A percentile compares a stretch with the other conserved stretches of the same genome.
These are phyloP conservation scores for Neurospora tetrasperma DNA, from an alignment of 495 filamentous ascomycete genomes.

Conservation along the genomic window DNA sequence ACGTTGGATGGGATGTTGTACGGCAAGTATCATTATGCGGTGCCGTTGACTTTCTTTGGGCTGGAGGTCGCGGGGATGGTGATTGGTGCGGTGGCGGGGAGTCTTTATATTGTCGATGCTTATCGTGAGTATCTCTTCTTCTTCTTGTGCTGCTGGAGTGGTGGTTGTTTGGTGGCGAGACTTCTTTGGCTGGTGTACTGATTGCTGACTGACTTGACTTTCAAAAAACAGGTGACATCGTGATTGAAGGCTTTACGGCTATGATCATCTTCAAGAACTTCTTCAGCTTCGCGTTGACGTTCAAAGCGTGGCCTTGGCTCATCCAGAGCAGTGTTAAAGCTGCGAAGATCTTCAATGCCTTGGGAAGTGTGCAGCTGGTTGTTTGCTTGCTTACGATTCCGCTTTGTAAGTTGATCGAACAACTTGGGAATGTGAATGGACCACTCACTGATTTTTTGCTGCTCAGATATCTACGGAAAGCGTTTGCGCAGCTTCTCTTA, in stretches of 20 bases:
- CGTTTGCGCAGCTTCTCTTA: slow-evolving; percentile 60
- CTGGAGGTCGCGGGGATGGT: slow-evolving; percentile 80
- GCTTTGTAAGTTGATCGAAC: slow-evolving; percentile 44
- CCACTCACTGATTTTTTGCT: slow-evolving; percentile 37
- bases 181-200: too few relatives aligned
- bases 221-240: slow-evolving; percentile 52
- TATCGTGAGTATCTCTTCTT: slow-evolving; percentile 51
- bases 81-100: slow-evolving; percentile 72
- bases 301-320: slow-evolving; percentile 74
- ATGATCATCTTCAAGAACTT: slow-evolving; percentile 86
- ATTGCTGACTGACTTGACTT: neutral
- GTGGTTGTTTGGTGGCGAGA: too few relatives aligned
- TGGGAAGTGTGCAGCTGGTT: slow-evolving; percentile 66
- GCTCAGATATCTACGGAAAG: slow-evolving; percentile 71
- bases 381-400: slow-evolving; percentile 64
- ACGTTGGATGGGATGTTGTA: slow-evolving; percentile 45
- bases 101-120: slow-evolving; percentile 90
- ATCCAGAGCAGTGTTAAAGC: slow-evolving; percentile 43
- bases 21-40: slow-evolving; percentile 53
- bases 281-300: slow-evolving; percentile 80
- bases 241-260: slow-evolving; percentile 85
- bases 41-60: slow-evolving; percentile 69
- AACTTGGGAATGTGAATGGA: neutral
- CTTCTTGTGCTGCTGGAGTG: too few relatives aligned
- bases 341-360: slow-evolving; percentile 50